Base-by-base conservation (phyloP, 2,329 filamentous ascomycete species). In the Knufia fluminis region DNA sequence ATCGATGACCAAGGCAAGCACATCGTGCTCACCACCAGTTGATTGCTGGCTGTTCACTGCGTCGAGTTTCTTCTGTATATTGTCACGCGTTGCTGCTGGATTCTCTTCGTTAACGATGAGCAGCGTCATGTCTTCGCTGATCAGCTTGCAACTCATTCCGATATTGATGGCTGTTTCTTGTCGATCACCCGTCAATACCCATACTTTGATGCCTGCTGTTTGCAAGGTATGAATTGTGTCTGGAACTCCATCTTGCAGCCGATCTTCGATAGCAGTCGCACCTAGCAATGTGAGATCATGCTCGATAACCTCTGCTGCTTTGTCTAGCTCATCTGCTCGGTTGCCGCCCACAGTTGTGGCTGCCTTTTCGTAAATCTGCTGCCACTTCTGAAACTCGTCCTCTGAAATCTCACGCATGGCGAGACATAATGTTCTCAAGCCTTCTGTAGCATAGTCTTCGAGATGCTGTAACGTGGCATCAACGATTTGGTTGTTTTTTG, bases 141-240 rank as follows among this genome's bases (percentile, higher is more conserved):
- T 87, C 44, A 98, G 78, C 70, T 97, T 97, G 71, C 92, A 98
- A 66, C 89, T 96, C 92, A 98, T 98, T 56, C 94, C 92, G 58
- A 98, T 98, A 66, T 98, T 98, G 77, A 98, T 98, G 50, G 92
- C 92, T 23, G 92, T 98, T 68, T 98, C 92, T 69, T 98, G 94
- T 61, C 92, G 81, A 72, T 98, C 92, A 60, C 92, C 92, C 33
- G 92, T 98, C 66, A 98, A 69, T 17, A 98, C 92, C 92, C 92
- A 98, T 49, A 98, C 84, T 70, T 98, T 98, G 74, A 98, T 97
- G 47, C 90, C 91, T 20, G 94, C 92, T 56, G 90, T 86, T 67
- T 98, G 94, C 23, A 98, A 74, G 0, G 92, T 98, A 66, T 96
- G 89, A 51, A 98, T 98, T 0, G 92, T 98, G 66, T 98, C 92